phyloP scores from a whole-genome alignment of 768 basidiomycete genomes.

The Stropharia rugosoannulata region DNA sequence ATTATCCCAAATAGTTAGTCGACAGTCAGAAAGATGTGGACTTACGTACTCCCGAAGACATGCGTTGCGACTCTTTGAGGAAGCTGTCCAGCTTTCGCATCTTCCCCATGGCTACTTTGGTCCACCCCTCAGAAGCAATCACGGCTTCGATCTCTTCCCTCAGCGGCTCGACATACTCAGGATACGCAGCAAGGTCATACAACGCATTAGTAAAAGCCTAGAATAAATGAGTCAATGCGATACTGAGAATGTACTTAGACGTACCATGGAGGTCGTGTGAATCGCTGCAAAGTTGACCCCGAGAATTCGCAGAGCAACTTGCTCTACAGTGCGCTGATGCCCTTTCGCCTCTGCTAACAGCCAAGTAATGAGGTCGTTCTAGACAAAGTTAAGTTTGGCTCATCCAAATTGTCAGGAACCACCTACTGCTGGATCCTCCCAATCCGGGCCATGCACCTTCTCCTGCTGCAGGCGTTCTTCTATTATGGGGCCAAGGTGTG shows the following conservation, averaged over 20 bases:
- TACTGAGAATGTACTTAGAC: neutral
- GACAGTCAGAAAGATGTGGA: neutral
- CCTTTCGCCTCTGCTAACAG: slow-evolving; percentile 25
- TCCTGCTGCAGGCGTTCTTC: slow-evolving; percentile 12
- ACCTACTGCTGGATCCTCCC: slow-evolving; percentile 11
- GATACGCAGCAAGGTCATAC: slow-evolving; percentile 34
- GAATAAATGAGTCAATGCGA: too few species aligned
- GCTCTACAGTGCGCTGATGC: slow-evolving; percentile 14
- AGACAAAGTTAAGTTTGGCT: too few species aligned
- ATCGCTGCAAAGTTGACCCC: slow-evolving; percentile 29
- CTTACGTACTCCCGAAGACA: slow-evolving; percentile 9
- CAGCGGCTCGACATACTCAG: slow-evolving; percentile 32
- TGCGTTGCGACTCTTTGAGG: slow-evolving; percentile 35
- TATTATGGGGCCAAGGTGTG: slow-evolving; percentile 12
- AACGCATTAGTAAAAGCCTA: slow-evolving; percentile 38
- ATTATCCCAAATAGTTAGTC: too few species aligned
- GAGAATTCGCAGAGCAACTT: slow-evolving; percentile 21
- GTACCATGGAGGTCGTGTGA: slow-evolving; percentile 26
- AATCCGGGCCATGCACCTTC: neutral
- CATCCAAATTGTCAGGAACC: too few species aligned
- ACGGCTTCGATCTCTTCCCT: slow-evolving; percentile 44
- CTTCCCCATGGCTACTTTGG: slow-evolving; percentile 31
- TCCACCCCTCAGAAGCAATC: slow-evolving; percentile 35
- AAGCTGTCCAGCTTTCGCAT: slow-evolving; percentile 47
- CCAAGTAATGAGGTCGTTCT: slow-evolving; percentile 31